Base-by-base conservation (phyloP, 2,329 filamentous ascomycete species). In the Scedosporium minutisporum region DNA sequence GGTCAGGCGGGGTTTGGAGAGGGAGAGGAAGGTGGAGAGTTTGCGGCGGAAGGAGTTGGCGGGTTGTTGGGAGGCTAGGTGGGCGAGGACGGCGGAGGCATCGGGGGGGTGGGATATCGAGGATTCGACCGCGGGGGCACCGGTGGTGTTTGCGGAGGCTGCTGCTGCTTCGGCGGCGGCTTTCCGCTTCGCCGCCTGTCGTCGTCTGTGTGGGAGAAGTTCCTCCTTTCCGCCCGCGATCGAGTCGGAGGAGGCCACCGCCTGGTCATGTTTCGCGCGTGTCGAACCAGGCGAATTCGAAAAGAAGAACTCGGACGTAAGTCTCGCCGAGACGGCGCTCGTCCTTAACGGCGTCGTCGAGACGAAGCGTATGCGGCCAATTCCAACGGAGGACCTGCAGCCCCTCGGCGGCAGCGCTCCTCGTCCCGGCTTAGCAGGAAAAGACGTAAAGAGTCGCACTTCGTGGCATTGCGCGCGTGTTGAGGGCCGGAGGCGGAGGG, bases 1-100 rank as follows among this genome's bases (percentile, higher is more conserved):
- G 6, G 91, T 93, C 58, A 99, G 86, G 61, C 93, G 91, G 3
- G 95, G 95, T 73, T 99, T 99, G n/a, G 93, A 89, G 67, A 99
- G 87, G 27, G 95, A 90, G 66, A 99, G 87, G 69, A 91, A 91
- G 33, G 91, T 87, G 23, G 92, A 90, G 66, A 95, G 72, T 62
- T 85, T 82, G 63, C 92, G 90, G 25, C 83, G 82, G 61, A 83
- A 63, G 16, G 85, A 85, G 66, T 77, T 71, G 6, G 75, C 71
- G 7, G 78, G 82, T 62, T 78, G 80, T 58, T 75, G 74, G 57
- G 78, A 81, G 63, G 80, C 85, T 58, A 74, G 76, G 58, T 76
- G 77, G 46, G 84, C 78, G 23, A 87, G 79, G 16, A 80, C 73
- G 4, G 84, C 81, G 3, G 85, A 87, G 18, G 82, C 80, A 71